Evolutionary conservation across 768 basidiomycete species (phyloP).

Genomic region (Pleurotus citrinopileatus): DNA sequence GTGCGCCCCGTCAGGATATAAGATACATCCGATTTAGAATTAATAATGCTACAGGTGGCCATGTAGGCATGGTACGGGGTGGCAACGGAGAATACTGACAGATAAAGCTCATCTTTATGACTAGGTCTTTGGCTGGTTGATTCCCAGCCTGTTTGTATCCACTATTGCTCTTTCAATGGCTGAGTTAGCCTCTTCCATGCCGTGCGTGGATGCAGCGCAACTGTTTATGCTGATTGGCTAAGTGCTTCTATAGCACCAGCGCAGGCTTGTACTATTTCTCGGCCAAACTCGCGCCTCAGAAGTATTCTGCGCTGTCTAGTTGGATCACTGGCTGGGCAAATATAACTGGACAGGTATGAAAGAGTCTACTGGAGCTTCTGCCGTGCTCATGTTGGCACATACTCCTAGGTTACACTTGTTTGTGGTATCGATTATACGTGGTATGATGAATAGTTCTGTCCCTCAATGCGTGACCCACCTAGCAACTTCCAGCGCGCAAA

Average conservation of each 20-base stretch:
- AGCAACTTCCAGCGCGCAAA: slow-evolving; percentile 47
- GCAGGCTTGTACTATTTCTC: slow-evolving; percentile 81
- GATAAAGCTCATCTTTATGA: not conserved
- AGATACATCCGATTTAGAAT: not conserved
- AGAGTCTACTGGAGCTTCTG: not conserved
- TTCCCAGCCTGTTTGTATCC: slow-evolving; percentile 67
- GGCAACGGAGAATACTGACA: not conserved
- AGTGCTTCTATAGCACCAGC: slow-evolving; percentile 50
- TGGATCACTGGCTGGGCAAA: slow-evolving; percentile 61
- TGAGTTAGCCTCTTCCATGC: slow-evolving; percentile 72
- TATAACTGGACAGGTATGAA: slow-evolving; percentile 57
- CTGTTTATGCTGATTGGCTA: no score
- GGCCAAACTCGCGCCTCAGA: slow-evolving; percentile 64
- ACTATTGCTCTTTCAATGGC: slow-evolving; percentile 70
- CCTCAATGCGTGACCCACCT: not conserved
- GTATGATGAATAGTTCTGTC: slow-evolving; percentile 1
- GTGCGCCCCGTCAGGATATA: slow-evolving; percentile 27
- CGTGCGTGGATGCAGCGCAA: slow-evolving; percentile 41
- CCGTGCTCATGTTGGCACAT: not conserved
- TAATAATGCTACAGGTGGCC: slow-evolving; percentile 46
- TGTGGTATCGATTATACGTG: slow-evolving; percentile 78
- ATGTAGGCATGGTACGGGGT: slow-evolving; percentile 56
- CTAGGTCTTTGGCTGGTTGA: slow-evolving; percentile 66
- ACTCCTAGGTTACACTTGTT: slow-evolving; percentile 45
- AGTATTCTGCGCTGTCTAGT: slow-evolving; percentile 59